phyloP scores from a whole-genome alignment of 305 asterid species.

The Fraxinus ornus region DNA sequence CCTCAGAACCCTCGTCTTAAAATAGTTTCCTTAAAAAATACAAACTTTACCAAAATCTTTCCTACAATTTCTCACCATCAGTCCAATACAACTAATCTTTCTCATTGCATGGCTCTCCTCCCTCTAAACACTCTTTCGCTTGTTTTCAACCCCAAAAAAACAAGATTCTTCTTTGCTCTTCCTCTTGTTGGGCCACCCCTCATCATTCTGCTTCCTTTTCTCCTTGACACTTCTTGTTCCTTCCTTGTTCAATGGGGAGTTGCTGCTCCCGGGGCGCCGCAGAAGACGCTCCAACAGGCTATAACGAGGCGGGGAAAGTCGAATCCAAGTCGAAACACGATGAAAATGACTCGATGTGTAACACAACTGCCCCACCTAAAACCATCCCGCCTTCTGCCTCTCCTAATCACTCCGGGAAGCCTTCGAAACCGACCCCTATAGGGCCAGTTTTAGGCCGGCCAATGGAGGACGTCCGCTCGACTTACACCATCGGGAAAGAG shows the following conservation, averaged over 20 bases:
- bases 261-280: slow-evolving; percentile 42
- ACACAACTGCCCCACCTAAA: not conserved
- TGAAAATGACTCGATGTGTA: not conserved
- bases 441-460: slow-evolving; percentile 58
- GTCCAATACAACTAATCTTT: slow-evolving; percentile 28
- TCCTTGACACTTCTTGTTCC: not conserved
- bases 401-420: slow-evolving; percentile 20
- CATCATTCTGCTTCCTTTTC: slow-evolving; percentile 6
- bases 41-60: not conserved
- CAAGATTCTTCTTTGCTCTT: slow-evolving; percentile 9
- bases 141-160: slow-evolving; percentile 12
- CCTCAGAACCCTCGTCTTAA: slow-evolving; percentile 4
- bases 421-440: slow-evolving; percentile 29
- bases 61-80: slow-evolving; percentile 36
- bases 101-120: slow-evolving; percentile 22
- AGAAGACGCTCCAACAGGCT: slow-evolving; percentile 25
- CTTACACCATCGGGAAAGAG: slow-evolving; percentile 55
- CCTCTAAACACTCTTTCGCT: slow-evolving; percentile 18
- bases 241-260: slow-evolving; percentile 35
- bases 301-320: not conserved
- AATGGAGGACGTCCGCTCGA: slow-evolving; percentile 47
- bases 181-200: slow-evolving; percentile 28
- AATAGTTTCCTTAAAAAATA: not conserved
- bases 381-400: slow-evolving; percentile 4
- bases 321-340: not conserved